Evolutionary conservation across 495 filamentous ascomycete genomes (phyloP), one percentile per base, ranked within the genome.

Genomic region (Hypoxylon intermedium): DNA sequence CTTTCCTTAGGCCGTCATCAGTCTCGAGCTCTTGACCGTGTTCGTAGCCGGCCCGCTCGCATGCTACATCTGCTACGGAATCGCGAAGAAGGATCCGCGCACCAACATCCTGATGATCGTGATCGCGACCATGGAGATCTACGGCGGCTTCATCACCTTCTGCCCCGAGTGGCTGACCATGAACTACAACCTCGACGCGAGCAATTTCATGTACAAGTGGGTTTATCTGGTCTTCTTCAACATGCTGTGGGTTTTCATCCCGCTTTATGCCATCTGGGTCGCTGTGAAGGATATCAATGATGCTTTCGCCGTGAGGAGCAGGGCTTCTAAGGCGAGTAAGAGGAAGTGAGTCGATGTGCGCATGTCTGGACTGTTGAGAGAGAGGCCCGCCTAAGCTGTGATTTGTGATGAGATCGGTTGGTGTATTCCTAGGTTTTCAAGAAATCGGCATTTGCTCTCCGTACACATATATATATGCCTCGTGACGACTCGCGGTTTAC

Each of bases 141-240:
- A 98, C 75, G 93, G 93, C 31, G 92, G 89, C 9, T 97, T 89
- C 70, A 97, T 98, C 90, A 98, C 93, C 0, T 98, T 98, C 75
- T 87, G 84, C 62, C 93, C 93, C 11, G 93, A 98, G 77, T 98
- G 92, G 93, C 73, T 98, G 51, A 88, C 82, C 3, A 89, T 86
- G 1, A 89, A 80, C 54, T 72, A 83, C 56, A 91, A 91, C 72
- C 79, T 98, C 63, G 87, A 93, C 63, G 88, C 85, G 0, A 85
- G 83, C 55, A 92, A 95, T 64, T 89, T 84, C 58, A 92, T 97
- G 81, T 96, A 93, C 67, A 69, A 88, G 63, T 90, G 90, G 90
- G 76, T 97, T 9, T 97, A 96, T 68, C 74, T 98, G 48, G 79
- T 90, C 63, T 96, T 96, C 76, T 97, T 97, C 77, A 97, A 97